These are phyloP conservation scores for Macrotyloma uniflorum DNA, from an alignment of 306 rosid genomes.

Conservation along the genomic window DNA sequence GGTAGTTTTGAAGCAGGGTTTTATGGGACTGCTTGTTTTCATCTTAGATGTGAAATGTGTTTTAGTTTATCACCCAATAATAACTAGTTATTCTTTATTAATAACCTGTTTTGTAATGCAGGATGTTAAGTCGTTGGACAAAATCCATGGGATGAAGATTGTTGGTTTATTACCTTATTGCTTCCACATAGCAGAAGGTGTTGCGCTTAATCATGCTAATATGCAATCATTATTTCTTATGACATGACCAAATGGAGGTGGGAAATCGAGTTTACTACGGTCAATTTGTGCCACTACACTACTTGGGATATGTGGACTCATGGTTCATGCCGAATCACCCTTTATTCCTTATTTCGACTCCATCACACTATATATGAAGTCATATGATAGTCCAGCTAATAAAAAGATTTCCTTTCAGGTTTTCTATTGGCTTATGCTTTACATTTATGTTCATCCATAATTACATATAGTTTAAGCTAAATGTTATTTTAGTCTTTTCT, in stretches of 20 bases:
- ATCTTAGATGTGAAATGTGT: neutral
- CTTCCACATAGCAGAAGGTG: conserved; percentile 86
- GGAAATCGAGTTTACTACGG: conserved; percentile 92
- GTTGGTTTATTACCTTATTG: conserved; percentile 87
- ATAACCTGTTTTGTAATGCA: conserved; percentile 41
- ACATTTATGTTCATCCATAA: conserved; percentile 3
- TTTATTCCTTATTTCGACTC: conserved; percentile 81
- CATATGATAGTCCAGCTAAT: conserved; percentile 97
- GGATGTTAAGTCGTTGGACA: conserved; percentile 50
- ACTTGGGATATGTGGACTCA: conserved; percentile 92
- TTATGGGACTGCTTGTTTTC: conserved; percentile 1
- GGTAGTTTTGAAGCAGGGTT: neutral
- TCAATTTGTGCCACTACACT: conserved; percentile 90
- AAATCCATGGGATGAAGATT: conserved; percentile 64
- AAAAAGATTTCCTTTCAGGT: conserved; percentile 97
- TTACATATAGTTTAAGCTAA: no score
- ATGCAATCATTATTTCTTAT: conserved; percentile 87
- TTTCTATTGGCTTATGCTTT: conserved; percentile 22
- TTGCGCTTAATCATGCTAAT: conserved; percentile 77
- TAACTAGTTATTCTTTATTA: conserved; percentile 15
- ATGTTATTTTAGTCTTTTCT: neutral
- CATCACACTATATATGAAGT: conserved; percentile 92
- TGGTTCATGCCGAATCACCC: conserved; percentile 90
- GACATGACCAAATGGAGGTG: conserved; percentile 99
- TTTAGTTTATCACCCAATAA: neutral